These are phyloP conservation scores for Colletotrichum sp. DNA, from an alignment of 2,329 filamentous ascomycete species.

Conservation along the genomic window DNA sequence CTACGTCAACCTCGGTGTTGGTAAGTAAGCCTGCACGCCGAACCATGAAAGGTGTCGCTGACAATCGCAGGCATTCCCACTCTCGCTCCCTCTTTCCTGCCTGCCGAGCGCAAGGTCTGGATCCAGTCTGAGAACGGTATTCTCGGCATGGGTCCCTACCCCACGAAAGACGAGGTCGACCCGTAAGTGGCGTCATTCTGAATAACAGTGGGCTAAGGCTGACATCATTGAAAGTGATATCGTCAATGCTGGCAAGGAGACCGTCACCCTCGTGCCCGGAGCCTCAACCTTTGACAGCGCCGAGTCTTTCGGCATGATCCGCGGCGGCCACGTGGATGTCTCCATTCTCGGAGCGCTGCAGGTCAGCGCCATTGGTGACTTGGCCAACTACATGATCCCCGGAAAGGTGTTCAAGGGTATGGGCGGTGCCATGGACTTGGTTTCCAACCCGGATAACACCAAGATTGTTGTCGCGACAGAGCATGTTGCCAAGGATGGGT, in stretches of 20 bases:
- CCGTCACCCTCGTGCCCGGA: constrained; percentile 78
- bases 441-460: constrained; percentile 72
- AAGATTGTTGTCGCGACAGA: constrained; percentile 77
- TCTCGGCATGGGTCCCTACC: constrained; percentile 82
- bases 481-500: constrained; percentile 72
- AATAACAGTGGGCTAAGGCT: constrained; percentile 26
- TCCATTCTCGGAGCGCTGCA: constrained; percentile 84
- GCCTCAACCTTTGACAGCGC: constrained; percentile 79
- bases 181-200: constrained; percentile 34
- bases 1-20: constrained; percentile 80
- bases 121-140: constrained; percentile 89
- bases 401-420: constrained; percentile 90
- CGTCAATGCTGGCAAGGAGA: constrained; percentile 89
- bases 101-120: constrained; percentile 73
- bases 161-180: constrained; percentile 73
- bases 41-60: background rate
- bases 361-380: constrained; percentile 77
- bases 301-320: constrained; percentile 88
- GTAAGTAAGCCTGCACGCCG: constrained; percentile 33
- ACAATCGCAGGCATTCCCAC: constrained; percentile 73
- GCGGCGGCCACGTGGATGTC: constrained; percentile 82
- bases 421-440: constrained; percentile 79
- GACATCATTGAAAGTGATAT: constrained; percentile 54
- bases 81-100: constrained; percentile 78
- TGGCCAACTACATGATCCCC: constrained; percentile 91